Conservation (phyloP, 2,329 filamentous ascomycete species). For the Neocatenulostroma microsporum region DNA sequence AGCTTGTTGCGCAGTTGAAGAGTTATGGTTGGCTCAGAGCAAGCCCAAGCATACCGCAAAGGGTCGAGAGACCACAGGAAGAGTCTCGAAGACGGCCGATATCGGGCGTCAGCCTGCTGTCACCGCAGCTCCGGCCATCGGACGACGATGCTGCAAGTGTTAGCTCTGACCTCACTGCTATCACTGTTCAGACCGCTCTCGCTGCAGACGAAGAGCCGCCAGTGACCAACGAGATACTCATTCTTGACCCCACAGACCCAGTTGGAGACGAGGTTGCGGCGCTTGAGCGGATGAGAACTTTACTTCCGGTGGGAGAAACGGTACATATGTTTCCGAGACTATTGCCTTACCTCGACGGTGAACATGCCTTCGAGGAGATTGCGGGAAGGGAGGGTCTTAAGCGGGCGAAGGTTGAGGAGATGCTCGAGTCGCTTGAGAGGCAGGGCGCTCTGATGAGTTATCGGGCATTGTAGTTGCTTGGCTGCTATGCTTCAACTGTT, state of each 20-base stretch:
- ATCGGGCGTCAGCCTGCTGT: conserved; percentile 15
- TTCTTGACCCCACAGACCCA: conserved; percentile 16
- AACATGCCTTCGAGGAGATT: conserved; percentile 76
- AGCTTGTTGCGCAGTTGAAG: conserved; percentile 88
- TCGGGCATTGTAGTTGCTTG: conserved; percentile 5
- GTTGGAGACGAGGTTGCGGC: conserved; percentile 11
- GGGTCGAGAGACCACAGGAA: neutral
- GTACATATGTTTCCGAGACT: conserved; percentile 64
- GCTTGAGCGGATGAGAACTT: conserved; percentile 9
- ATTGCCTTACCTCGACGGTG: conserved; percentile 81
- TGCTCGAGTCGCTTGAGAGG: conserved; percentile 57
- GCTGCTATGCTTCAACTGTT: too few relatives aligned
- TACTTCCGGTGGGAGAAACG: conserved; percentile 44
- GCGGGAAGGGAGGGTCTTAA: conserved; percentile 79
- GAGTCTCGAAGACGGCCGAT: conserved; percentile 5
- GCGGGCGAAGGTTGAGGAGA: conserved; percentile 56
- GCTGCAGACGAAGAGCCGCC: neutral
- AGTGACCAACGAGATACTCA: conserved; percentile 7
- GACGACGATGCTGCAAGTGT: conserved; percentile 23
- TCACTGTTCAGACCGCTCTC: conserved; percentile 9
- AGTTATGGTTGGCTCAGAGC: conserved; percentile 72
- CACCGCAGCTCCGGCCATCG: conserved; percentile 16
- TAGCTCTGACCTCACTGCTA: conserved; percentile 20
- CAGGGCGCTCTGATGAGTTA: conserved; percentile 40
- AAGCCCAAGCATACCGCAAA: conserved; percentile 35